These are phyloP conservation scores for Begonia masoniana DNA, from an alignment of 306 rosid genomes.

Conservation along the genomic window DNA sequence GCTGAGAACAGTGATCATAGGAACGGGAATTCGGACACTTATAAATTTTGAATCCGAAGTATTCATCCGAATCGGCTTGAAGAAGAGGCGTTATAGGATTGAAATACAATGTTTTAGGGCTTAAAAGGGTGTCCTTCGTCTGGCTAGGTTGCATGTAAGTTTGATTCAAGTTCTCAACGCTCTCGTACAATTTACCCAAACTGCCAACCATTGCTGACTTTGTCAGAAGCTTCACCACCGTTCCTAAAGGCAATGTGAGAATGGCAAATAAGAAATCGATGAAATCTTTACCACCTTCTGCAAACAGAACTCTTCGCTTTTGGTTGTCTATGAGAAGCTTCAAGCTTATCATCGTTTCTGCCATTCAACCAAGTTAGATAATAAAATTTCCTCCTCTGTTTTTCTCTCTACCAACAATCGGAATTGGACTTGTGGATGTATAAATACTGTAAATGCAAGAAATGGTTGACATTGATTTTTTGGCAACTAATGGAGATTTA, in stretches of 20 bases:
- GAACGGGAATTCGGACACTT: not conserved
- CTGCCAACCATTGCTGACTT: conserved; percentile 23
- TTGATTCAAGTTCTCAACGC: no score
- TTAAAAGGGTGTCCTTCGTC: conserved; percentile 15
- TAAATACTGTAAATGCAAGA: no score
- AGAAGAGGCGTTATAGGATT: not conserved
- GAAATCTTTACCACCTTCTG: conserved; percentile 41
- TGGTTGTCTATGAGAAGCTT: conserved; percentile 31
- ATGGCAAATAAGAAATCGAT: conserved; percentile 29
- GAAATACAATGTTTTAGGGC: not conserved
- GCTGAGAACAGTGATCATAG: no score
- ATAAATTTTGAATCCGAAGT: not conserved
- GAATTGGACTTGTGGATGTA: no score
- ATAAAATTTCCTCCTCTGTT: no score
- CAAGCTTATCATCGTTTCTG: not conserved
- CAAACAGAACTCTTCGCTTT: conserved; percentile 20
- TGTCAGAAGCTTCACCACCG: conserved; percentile 15
- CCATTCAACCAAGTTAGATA: not conserved
- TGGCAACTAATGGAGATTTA: no score
- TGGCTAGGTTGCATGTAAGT: conserved; percentile 20
- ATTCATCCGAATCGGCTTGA: not conserved
- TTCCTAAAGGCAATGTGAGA: conserved; percentile 19
- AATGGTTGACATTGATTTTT: no score
- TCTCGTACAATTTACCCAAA: no score
- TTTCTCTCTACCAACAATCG: no score